Evolutionary conservation across 1,284 basidiomycete genomes (phyloP).

Genomic region (Leccinum pallidistipes): DNA sequence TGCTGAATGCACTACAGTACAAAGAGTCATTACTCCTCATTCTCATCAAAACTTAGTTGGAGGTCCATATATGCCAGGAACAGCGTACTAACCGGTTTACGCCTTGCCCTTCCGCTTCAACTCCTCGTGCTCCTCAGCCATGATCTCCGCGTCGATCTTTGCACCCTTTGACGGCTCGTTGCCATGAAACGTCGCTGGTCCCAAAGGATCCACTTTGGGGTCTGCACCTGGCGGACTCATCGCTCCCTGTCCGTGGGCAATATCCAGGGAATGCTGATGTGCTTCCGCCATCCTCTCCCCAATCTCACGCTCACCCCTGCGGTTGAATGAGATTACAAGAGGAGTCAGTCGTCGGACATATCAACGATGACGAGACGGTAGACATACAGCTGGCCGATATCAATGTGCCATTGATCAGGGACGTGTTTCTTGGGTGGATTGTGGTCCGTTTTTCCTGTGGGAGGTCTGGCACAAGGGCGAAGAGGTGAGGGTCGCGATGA

Average conservation of each 20-base stretch:
- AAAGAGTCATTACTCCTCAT: not conserved
- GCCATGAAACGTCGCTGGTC: conserved; percentile 49
- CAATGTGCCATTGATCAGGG: conserved; percentile 35
- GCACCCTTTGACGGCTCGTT: conserved; percentile 63
- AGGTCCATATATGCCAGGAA: not conserved
- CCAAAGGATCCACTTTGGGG: conserved; percentile 41
- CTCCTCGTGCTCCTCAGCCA: conserved; percentile 49
- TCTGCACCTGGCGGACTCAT: conserved; percentile 20
- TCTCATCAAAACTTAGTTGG: not conserved
- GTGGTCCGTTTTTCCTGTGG: conserved; percentile 20
- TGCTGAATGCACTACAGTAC: conserved; percentile 1
- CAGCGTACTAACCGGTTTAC: conserved; percentile 10
- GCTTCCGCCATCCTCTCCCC: conserved; percentile 40
- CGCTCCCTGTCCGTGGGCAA: conserved; percentile 29
- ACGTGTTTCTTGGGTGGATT: conserved; percentile 29
- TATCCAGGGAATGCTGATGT: conserved; percentile 29
- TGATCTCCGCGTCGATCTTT: conserved; percentile 58
- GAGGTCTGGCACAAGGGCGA: conserved; percentile 12
- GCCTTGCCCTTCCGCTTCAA: conserved; percentile 48
- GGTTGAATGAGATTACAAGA: not conserved
- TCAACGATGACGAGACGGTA: not conserved
- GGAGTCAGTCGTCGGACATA: conserved; percentile 1
- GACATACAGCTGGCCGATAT: conserved; percentile 43
- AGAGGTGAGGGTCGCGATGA: not conserved
- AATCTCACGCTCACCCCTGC: conserved; percentile 43